Conservation (phyloP, 148 eudicot genomes). For the Drosera capensis region DNA sequence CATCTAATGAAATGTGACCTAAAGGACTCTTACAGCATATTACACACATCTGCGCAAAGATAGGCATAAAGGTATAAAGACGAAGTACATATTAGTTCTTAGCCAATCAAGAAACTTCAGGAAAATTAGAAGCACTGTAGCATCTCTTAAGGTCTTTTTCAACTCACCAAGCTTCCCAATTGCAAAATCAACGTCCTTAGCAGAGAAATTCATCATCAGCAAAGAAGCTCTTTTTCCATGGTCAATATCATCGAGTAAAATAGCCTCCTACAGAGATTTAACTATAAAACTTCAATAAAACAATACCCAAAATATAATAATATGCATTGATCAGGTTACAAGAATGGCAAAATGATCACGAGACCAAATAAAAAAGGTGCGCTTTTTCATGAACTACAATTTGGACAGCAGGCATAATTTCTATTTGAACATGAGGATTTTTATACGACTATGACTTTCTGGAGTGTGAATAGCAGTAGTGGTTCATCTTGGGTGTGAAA, state of each 20-base stretch:
- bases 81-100: too few species aligned
- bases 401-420: too few species aligned
- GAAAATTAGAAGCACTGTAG: too few species aligned
- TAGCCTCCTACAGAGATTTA: slow-evolving; percentile 42
- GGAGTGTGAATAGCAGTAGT: too few species aligned
- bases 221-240: slow-evolving; percentile 44
- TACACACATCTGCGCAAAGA: too few species aligned
- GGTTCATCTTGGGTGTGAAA: too few species aligned
- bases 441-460: too few species aligned
- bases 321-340: neutral
- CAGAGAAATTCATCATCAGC: slow-evolving; percentile 67
- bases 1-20: too few species aligned
- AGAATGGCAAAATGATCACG: neutral
- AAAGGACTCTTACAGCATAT: too few species aligned
- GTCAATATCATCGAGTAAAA: slow-evolving; percentile 17
- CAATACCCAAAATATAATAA: neutral
- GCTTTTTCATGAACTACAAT: neutral
- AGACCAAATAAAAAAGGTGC: neutral
- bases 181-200: slow-evolving; percentile 62
- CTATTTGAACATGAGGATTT: too few species aligned
- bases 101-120: too few species aligned
- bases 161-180: slow-evolving; percentile 67
- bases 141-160: neutral
- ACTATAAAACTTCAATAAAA: neutral
- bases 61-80: too few species aligned